These are phyloP conservation scores for Phellopilus nigrolimitatus DNA, from an alignment of 1,284 basidiomycete species.

Conservation along the genomic window DNA sequence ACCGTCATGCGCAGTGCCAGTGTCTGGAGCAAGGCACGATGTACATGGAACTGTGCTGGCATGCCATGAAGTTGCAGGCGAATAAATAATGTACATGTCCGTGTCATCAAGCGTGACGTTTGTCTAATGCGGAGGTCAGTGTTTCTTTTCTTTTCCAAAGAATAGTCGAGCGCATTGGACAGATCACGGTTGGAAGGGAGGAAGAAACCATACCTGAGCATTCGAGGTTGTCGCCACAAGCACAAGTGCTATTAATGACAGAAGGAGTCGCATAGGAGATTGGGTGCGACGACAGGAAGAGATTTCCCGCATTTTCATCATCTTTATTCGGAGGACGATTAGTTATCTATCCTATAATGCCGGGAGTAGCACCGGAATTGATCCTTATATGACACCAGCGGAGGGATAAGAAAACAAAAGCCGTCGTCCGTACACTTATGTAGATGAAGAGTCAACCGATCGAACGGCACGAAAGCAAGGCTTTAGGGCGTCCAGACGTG, in stretches of 20 bases:
- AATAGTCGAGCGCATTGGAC: neutral
- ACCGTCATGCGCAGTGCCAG: slow-evolving; percentile 28
- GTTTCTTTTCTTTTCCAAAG: neutral
- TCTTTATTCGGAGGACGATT: neutral
- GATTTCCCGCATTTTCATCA: slow-evolving; percentile 2
- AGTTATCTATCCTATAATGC: neutral
- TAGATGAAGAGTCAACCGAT: neutral
- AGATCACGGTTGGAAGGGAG: neutral
- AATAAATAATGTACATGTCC: slow-evolving; percentile 38
- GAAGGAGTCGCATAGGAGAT: slow-evolving; percentile 2
- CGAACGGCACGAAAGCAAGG: neutral
- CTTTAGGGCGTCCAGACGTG: slow-evolving; percentile 11
- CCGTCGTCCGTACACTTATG: slow-evolving; percentile 10
- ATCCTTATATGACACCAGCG: neutral
- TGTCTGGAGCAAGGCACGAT: slow-evolving; percentile 33
- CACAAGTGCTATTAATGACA: slow-evolving; percentile 1
- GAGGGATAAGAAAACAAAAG: neutral
- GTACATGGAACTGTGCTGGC: slow-evolving; percentile 31
- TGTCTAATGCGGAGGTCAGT: slow-evolving; percentile 14
- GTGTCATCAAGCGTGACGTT: slow-evolving; percentile 45
- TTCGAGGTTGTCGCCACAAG: neutral
- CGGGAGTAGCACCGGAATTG: no score
- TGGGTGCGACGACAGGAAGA: neutral
- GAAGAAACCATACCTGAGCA: slow-evolving; percentile 9
- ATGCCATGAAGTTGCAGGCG: slow-evolving; percentile 38